Evolutionary conservation across 192 early-diverging fungal genomes (phyloP).

Genomic region (Linnemannia exigua): DNA sequence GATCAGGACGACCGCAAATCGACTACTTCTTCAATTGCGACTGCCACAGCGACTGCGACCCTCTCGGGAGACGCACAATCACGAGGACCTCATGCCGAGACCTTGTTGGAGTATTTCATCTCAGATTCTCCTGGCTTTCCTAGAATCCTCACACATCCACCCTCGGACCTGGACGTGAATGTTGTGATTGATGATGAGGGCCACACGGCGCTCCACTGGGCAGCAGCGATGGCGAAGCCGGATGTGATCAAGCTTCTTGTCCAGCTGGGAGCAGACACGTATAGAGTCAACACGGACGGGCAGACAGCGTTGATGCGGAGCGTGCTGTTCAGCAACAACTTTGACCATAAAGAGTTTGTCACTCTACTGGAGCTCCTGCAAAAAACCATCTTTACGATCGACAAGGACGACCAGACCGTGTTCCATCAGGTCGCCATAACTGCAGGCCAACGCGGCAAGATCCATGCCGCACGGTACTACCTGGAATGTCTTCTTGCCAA

Average conservation of each 20-base stretch:
- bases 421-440: slow-evolving; percentile 91
- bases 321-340: slow-evolving; percentile 92
- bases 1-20: slow-evolving; percentile 45
- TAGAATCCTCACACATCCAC: slow-evolving; percentile 65
- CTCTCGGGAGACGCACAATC: background rate
- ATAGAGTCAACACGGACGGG: slow-evolving; percentile 82
- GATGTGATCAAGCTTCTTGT: slow-evolving; percentile 82
- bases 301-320: slow-evolving; percentile 94
- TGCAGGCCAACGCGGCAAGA: slow-evolving; percentile 76
- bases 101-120: slow-evolving; percentile 55
- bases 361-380: slow-evolving; percentile 79
- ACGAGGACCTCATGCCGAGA: slow-evolving; percentile 35
- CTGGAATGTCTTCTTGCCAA: slow-evolving; percentile 85
- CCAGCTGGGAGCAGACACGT: slow-evolving; percentile 78
- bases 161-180: slow-evolving; percentile 83
- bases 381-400: slow-evolving; percentile 80
- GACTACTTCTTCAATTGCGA: slow-evolving; percentile 27
- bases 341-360: slow-evolving; percentile 83
- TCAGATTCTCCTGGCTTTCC: slow-evolving; percentile 63
- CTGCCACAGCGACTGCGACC: slow-evolving; percentile 16
- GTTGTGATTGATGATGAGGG: slow-evolving; percentile 94
- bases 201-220: slow-evolving; percentile 96
- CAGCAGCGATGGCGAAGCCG: slow-evolving; percentile 89
- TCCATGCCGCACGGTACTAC: slow-evolving; percentile 87
- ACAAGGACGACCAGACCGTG: slow-evolving; percentile 86